Evolutionary conservation across 495 filamentous ascomycete species (phyloP), one percentile per base, ranked within the genome.

Genomic region (Penicillium ochrochloron): DNA sequence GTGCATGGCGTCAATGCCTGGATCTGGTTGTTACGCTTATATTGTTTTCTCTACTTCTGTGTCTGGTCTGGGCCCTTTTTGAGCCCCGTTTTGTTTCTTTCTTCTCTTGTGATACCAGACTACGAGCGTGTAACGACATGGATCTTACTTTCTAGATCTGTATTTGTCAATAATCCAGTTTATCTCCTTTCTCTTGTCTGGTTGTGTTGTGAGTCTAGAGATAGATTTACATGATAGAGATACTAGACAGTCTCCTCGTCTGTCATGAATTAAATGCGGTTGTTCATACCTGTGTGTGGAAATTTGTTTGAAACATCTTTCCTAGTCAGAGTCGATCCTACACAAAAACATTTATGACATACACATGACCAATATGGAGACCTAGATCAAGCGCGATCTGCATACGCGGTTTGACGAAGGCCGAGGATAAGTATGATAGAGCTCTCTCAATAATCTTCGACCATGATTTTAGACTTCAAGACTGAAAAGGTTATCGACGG

Each of bases 101-200:
- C 56, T 39, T 64, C 57, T 58, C 66, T 64, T 66, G 68, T 70
- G 74, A 79, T 77, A 79, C 75, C 76, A 79, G 70, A 70, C 73
- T 76, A 78, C 63, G 70, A 75, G 72, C 75, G 56, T 50, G 46
- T 59, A 68, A 73, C 65, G 75, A 75, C 54, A 64, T 35, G 29
- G 63, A 60, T 69, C 65, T 74, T 68, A 57, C 66, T 73, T 73
- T 72, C 71, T 78, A 60, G 66, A 67, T 64, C 66, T 75, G 68
- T 75, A 75, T 73, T 73, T 76, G 66, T 73, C 68, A 67, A 73
- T 67, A 70, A 72, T 66, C 59, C 62, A 66, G 34, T 54, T 54
- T 66, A 53, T 21, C 52, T 50, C 11, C 46, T 46, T 57, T 51
- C 27, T 35, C 19, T 56, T 51, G 37, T 54, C 15, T 41, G 15